Conservation (phyloP, 1,284 basidiomycete genomes). For the Pholiota adiposa region DNA sequence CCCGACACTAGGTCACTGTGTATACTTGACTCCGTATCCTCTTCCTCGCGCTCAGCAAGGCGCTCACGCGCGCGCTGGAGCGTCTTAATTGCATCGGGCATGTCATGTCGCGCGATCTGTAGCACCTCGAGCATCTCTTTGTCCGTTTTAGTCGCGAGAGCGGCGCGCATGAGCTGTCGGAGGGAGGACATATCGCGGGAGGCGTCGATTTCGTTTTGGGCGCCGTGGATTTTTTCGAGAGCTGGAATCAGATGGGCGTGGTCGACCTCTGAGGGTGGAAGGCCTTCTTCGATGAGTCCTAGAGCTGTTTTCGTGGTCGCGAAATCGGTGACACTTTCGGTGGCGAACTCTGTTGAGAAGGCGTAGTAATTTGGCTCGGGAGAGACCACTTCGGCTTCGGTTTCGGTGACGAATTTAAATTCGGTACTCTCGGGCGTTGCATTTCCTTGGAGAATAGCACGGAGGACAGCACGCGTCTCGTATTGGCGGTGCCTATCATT, state of each 20-base stretch:
- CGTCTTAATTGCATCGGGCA: slow-evolving; percentile 82
- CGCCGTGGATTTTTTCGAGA: slow-evolving; percentile 40
- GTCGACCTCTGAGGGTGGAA: slow-evolving; percentile 13
- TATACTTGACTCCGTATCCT: slow-evolving; percentile 3
- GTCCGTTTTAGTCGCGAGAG: slow-evolving; percentile 62
- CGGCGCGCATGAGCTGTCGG: slow-evolving; percentile 58
- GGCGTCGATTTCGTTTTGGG: slow-evolving; percentile 60
- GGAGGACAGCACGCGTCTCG: slow-evolving; percentile 33
- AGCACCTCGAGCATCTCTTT: slow-evolving; percentile 66
- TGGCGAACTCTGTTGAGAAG: slow-evolving; percentile 7
- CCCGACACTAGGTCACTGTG: slow-evolving; percentile 16
- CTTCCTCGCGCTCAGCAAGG: slow-evolving; percentile 42
- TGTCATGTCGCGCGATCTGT: slow-evolving; percentile 65
- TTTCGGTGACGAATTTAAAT: slow-evolving; percentile 15
- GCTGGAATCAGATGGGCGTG: slow-evolving; percentile 27
- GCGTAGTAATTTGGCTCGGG: slow-evolving; percentile 12
- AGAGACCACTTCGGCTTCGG: slow-evolving; percentile 5
- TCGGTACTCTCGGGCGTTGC: slow-evolving; percentile 16
- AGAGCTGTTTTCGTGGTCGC: slow-evolving; percentile 24
- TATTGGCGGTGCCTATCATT: slow-evolving; percentile 35
- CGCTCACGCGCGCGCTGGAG: slow-evolving; percentile 70
- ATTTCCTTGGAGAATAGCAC: slow-evolving; percentile 25
- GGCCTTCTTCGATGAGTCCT: slow-evolving; percentile 25
- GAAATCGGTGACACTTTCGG: slow-evolving; percentile 20
- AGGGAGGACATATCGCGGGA: slow-evolving; percentile 61